A percentile compares a stretch with the other conserved stretches of the same genome.
Evolutionary conservation across 2,329 filamentous ascomycete genomes (phyloP).

Genomic region (Nemania bipapillata): DNA sequence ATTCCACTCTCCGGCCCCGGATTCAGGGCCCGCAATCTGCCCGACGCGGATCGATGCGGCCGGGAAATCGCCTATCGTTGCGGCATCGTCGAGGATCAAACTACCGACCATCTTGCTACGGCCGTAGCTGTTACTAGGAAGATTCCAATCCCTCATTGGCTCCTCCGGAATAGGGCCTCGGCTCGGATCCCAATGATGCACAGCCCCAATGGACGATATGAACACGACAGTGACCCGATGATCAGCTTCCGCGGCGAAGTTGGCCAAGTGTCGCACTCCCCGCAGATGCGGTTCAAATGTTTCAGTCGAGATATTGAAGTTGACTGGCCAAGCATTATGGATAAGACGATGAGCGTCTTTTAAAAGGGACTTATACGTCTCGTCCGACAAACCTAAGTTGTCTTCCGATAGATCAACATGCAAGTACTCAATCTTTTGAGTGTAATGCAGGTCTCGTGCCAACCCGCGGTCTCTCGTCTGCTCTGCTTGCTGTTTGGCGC

Average conservation of each 20-base stretch:
- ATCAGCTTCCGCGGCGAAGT: constrained; percentile 41
- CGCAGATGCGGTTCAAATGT: constrained; percentile 53
- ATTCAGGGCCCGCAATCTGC: constrained; percentile 58
- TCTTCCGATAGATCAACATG: constrained; percentile 32
- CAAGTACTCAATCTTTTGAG: constrained; percentile 34
- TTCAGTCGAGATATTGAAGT: constrained; percentile 49
- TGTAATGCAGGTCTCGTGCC: constrained; percentile 5
- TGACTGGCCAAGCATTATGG: constrained; percentile 58
- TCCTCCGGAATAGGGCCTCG: constrained; percentile 53
- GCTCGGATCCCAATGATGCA: constrained; percentile 51
- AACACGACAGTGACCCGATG: constrained; percentile 50
- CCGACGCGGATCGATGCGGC: constrained; percentile 58
- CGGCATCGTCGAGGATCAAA: constrained; percentile 56
- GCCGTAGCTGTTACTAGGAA: constrained; percentile 55
- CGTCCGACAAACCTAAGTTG: constrained; percentile 27
- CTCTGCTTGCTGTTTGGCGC: constrained; percentile 27
- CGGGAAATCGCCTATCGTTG: constrained; percentile 51
- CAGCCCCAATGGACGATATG: constrained; percentile 56
- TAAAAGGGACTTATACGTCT: constrained; percentile 23
- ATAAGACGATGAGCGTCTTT: constrained; percentile 27
- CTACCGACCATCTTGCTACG: constrained; percentile 57
- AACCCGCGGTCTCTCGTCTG: constrained; percentile 29
- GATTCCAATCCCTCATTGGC: constrained; percentile 49
- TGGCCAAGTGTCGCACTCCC: constrained; percentile 54
- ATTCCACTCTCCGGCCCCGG: constrained; percentile 62